These are phyloP conservation scores for Kluyveromyces nonfermentans DNA, from an alignment of 805 yeast species.

Conservation along the genomic window DNA sequence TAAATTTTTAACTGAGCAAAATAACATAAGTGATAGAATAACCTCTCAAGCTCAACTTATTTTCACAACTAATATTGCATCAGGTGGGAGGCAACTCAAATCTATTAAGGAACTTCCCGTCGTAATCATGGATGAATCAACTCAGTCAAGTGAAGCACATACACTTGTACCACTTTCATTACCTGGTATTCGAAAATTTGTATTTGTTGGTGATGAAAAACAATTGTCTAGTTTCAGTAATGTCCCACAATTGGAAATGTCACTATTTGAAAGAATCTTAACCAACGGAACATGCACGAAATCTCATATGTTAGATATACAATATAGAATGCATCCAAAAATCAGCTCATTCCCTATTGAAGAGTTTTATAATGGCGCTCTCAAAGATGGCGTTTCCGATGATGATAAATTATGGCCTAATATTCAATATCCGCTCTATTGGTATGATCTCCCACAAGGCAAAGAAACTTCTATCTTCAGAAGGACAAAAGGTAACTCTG, in stretches of 20 bases:
- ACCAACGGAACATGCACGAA: conserved; percentile 49
- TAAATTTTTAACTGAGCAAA: conserved; percentile 38
- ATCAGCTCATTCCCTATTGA: conserved; percentile 51
- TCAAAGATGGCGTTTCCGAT: conserved; percentile 51
- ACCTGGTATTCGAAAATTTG: conserved; percentile 56
- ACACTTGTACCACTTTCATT: conserved; percentile 63
- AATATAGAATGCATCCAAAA: conserved; percentile 59
- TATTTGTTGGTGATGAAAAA: conserved; percentile 68
- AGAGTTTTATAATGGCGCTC: conserved; percentile 39
- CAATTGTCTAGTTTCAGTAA: conserved; percentile 66
- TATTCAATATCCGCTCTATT: conserved; percentile 50
- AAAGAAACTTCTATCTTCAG: conserved; percentile 42
- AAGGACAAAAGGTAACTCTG: conserved; percentile 34
- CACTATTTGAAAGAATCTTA: conserved; percentile 59
- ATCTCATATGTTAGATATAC: conserved; percentile 62
- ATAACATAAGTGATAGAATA: conserved; percentile 38
- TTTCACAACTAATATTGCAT: conserved; percentile 63
- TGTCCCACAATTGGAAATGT: conserved; percentile 55
- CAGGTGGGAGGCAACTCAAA: conserved; percentile 58
- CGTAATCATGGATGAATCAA: conserved; percentile 71
- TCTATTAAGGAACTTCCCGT: conserved; percentile 47
- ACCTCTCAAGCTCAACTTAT: conserved; percentile 60
- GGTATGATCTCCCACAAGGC: conserved; percentile 45
- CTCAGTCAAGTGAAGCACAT: conserved; percentile 67
- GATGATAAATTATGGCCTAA: conserved; percentile 39